Evolutionary conservation across 805 yeast species (phyloP).

Genomic region (Candida tallmaniae): DNA sequence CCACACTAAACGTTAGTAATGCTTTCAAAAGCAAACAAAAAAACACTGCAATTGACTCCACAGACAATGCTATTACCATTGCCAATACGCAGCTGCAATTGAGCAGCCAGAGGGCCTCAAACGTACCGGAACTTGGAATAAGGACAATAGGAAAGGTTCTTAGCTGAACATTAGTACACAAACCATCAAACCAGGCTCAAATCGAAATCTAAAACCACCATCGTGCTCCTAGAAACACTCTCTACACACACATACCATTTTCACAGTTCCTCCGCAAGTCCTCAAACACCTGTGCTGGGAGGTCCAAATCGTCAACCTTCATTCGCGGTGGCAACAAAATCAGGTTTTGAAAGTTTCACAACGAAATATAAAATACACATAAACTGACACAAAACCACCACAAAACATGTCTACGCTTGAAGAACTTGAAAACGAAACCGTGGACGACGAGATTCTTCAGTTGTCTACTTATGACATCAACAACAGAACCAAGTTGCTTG

Average conservation of each 20-base stretch:
- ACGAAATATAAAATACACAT: too few relatives aligned
- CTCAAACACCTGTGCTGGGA: constrained; percentile 12
- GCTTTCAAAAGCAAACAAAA: too few relatives aligned
- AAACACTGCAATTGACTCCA: too few relatives aligned
- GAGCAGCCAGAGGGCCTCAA: too few relatives aligned
- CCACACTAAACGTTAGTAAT: constrained; percentile 50
- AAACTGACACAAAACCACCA: too few relatives aligned
- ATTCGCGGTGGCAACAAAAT: too few relatives aligned
- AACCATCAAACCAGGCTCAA: too few relatives aligned
- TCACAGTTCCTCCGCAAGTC: constrained; percentile 15
- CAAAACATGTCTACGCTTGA: constrained; percentile 90
- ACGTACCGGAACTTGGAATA: constrained; percentile 55
- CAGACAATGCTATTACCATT: too few relatives aligned
- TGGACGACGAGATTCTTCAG: constrained; percentile 77
- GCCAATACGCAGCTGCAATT: too few relatives aligned
- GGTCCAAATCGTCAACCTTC: constrained; percentile 5
- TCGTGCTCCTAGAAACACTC: too few relatives aligned
- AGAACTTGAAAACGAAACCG: constrained; percentile 64
- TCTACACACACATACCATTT: constrained; percentile 17
- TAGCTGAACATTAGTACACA: constrained; percentile 33
- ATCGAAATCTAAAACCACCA: too few relatives aligned
- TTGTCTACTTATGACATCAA: constrained; percentile 78
- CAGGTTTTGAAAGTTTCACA: too few relatives aligned
- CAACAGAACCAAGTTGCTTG: constrained; percentile 82
- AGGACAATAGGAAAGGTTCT: constrained; percentile 57